Conservation (phyloP, 2,329 filamentous ascomycete species). For the Microsporum audouinii region DNA sequence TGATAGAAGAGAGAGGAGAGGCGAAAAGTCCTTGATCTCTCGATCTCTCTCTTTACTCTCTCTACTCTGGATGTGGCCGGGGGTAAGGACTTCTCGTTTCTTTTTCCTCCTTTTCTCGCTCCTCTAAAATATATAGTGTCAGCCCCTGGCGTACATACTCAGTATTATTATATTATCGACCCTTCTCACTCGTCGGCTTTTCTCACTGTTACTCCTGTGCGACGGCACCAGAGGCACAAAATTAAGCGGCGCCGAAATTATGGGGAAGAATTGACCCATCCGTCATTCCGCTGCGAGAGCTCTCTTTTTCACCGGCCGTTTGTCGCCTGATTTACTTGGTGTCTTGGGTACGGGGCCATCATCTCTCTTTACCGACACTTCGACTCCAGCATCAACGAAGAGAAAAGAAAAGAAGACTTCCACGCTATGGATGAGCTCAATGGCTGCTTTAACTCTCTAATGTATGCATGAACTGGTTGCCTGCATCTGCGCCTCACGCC, state of each 20-base stretch:
- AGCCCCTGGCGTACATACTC: too few relatives aligned
- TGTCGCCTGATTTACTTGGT: background rate
- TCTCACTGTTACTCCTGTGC: background rate
- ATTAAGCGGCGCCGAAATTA: background rate
- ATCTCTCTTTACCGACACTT: background rate
- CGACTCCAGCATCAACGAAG: background rate
- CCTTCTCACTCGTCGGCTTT: background rate
- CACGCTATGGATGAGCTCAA: background rate
- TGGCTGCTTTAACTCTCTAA: conserved; percentile 1
- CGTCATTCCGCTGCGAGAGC: background rate
- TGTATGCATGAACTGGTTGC: background rate
- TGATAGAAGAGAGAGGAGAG: background rate
- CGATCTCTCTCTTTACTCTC: background rate
- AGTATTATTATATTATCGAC: too few relatives aligned
- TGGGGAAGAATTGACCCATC: conserved; percentile 1
- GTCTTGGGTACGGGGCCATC: too few relatives aligned
- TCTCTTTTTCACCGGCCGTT: background rate
- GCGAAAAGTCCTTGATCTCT: background rate
- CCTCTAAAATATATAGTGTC: too few relatives aligned
- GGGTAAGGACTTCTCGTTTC: too few relatives aligned
- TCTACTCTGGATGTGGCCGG: too few relatives aligned
- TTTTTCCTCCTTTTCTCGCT: too few relatives aligned
- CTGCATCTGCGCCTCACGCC: background rate
- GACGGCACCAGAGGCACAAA: background rate
- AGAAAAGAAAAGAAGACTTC: background rate